Base-by-base conservation (phyloP, 345 rosid genomes). In the Mallotus nudiflorus region DNA sequence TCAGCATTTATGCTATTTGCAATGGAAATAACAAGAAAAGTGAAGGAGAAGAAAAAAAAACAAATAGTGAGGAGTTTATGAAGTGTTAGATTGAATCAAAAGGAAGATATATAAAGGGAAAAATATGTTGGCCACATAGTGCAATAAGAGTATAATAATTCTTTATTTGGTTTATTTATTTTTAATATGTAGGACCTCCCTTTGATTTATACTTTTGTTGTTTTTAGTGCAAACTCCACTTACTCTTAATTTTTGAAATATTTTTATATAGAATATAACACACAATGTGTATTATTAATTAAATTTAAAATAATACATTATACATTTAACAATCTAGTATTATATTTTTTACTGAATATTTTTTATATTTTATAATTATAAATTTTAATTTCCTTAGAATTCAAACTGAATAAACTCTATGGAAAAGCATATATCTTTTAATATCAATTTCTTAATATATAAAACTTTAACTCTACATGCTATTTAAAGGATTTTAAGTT, bases 201-300 rank as follows among this genome's bases (percentile, higher is more conserved):
- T 20, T 61, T 49, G 16, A 29, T 29, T 46, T 24, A 15, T 9
- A 10, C 3, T 5, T 13, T 1, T 51, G 52, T 57, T 0, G 22
- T 58, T 29, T 58, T 59, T 51, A 19, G 29, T 66, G 61, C 29
- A 14, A n/a, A n/a, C n/a, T 13, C 62, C 73, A 67, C 73, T 37
- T 72, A 76, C 73, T 29, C 14, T 9, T 27, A 50, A 2, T 33
- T 31, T n/a, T 77, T 15, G 49, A n/a, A 58, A 19, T 58, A 8
- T 50, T 22, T 27, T 3, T 25, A 39, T 49, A n/a, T n/a, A 3
- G 4, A 51, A 51, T 51, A 3, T 42, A 42, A 1, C 14, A 6
- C 37, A 6, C 6, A 6, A 33, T n/a, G n/a, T n/a, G n/a, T n/a
- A n/a, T n/a, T n/a, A n/a, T n/a, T n/a, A n/a, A n/a, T n/a, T n/a